Conservation (phyloP, 352 stramenopile species). For the Pythium graminicola region DNA sequence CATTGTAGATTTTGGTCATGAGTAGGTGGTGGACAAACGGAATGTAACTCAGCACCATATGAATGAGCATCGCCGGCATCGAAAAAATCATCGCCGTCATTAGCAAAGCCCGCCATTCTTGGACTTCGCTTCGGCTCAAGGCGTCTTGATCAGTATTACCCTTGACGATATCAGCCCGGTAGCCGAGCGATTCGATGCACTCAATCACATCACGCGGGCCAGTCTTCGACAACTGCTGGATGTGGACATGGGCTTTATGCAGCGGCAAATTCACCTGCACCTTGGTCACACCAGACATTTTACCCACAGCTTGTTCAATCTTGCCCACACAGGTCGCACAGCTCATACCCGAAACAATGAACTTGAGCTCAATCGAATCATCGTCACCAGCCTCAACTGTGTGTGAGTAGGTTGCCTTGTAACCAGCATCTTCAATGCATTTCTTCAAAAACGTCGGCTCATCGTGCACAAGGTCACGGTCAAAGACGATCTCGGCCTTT, state of each 20-base stretch:
- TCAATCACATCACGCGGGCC: conserved; percentile 26
- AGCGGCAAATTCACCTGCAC: conserved; percentile 56
- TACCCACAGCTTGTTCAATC: conserved; percentile 56
- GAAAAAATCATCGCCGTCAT: conserved; percentile 76
- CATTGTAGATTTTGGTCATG: conserved; percentile 74
- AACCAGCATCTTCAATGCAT: conserved; percentile 70
- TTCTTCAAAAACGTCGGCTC: conserved; percentile 27
- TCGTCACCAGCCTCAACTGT: conserved; percentile 66
- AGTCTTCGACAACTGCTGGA: conserved; percentile 71
- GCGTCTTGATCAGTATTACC: conserved; percentile 54
- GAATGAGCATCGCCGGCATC: conserved; percentile 75
- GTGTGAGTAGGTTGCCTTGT: conserved; percentile 73
- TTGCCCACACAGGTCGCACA: conserved; percentile 53
- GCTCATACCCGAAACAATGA: conserved; percentile 64
- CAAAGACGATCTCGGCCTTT: conserved; percentile 81
- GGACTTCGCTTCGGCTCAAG: conserved; percentile 61
- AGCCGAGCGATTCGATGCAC: conserved; percentile 60
- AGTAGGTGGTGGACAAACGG: conserved; percentile 51
- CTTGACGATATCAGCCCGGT: conserved; percentile 44
- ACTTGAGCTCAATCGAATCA: conserved; percentile 77
- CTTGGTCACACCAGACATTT: conserved; percentile 66
- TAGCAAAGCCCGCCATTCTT: conserved; percentile 70
- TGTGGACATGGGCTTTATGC: conserved; percentile 69
- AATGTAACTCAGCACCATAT: conserved; percentile 86
- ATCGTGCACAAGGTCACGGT: conserved; percentile 49